Conservation (phyloP, 2,329 filamentous ascomycete genomes). For the Aureobasidium subglaciale region DNA sequence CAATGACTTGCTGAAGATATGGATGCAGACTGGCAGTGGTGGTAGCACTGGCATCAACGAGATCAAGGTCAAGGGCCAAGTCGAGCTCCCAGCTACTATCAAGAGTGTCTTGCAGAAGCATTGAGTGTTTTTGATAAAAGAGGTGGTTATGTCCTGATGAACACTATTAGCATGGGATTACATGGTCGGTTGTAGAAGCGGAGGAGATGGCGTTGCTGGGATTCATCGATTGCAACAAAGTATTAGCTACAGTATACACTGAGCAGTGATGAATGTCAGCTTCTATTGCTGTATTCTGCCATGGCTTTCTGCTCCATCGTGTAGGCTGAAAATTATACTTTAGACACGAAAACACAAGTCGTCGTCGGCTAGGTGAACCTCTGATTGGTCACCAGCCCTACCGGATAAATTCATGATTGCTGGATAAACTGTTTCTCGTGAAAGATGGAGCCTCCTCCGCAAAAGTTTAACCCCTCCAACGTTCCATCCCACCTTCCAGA, state of each 20-base stretch:
- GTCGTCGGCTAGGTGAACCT: neutral
- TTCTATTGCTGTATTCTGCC: no score
- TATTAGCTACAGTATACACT: no score
- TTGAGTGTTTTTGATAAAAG: neutral
- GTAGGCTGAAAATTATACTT: no score
- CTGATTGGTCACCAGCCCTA: neutral
- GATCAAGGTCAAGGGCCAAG: conserved; percentile 45
- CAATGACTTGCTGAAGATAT: conserved; percentile 71
- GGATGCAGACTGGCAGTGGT: conserved; percentile 57
- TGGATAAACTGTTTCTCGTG: neutral
- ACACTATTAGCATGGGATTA: neutral
- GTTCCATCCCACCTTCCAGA: conserved; percentile 4
- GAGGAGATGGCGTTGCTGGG: neutral
- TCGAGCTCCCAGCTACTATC: conserved; percentile 50
- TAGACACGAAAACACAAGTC: neutral
- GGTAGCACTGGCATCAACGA: conserved; percentile 49
- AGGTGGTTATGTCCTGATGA: neutral
- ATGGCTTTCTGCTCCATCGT: no score
- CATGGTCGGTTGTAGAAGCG: neutral
- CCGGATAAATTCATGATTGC: neutral
- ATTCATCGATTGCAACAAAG: no score
- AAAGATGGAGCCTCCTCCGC: neutral
- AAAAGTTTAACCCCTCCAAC: neutral
- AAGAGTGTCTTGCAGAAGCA: conserved; percentile 38
- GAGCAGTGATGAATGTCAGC: no score